Evolutionary conservation across 2,329 filamentous ascomycete genomes (phyloP), one percentile per base, ranked within the genome.

Genomic region (Lecanicillium sp.): DNA sequence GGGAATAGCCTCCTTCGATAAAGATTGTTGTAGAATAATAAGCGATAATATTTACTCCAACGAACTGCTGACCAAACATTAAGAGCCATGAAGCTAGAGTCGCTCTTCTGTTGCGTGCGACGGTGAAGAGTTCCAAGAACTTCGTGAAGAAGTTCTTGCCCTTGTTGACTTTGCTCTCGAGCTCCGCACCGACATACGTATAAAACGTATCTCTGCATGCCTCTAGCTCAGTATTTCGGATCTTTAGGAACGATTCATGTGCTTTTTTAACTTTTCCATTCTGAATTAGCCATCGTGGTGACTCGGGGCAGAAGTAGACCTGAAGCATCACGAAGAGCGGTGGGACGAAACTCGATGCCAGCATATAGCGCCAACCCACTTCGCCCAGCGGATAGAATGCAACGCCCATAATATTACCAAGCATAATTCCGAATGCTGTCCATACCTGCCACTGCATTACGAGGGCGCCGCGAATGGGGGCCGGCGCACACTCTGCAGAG

Each of bases 71-170:
- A 0, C 58, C 64, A 40, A 76, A 72, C 77, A 85, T 84, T 43
- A 84, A 77, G 1, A 72, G 71, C 44, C 72, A 74, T 0, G 78
- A 75, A 3, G 79, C 79, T 28, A 77, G 65, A 2, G 77, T 81
- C 1, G 81, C 81, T 20, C 72, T 65, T 10, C 72, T 63, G 4
- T 74, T 61, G 22, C 75, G 64, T 2, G 72, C 67, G 33, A 78
- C 63, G 4, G 69, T 73, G 46, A 78, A 72, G 2, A 72, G 56
- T 47, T 78, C 69, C 15, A 62, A 36, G 36, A 74, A 68, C 10
- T 72, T 66, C 17, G 60, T 66, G 27, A 53, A 46, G 20, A 69
- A 25, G 41, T 70, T 70, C 43, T 65, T 72, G 36, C 60, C 62
- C 0, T 38, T 36, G n/a, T 63, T 44, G 7, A 39, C 41, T 41